Conservation (phyloP, 257 asterid genomes). For the Solanum corneliomulleri region DNA sequence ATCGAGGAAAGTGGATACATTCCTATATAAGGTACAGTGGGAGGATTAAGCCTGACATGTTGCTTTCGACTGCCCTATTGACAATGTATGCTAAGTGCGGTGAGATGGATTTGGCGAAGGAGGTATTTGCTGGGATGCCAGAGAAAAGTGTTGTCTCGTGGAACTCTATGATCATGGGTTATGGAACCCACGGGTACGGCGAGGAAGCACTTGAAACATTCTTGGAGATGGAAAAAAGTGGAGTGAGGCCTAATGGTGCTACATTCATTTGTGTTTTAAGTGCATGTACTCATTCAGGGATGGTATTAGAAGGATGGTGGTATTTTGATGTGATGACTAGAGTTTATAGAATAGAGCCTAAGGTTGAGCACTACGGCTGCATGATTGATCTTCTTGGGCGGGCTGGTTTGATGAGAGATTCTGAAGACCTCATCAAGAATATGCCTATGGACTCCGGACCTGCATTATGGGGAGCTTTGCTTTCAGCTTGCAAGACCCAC, state of each 20-base stretch:
- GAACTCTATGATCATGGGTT: slow-evolving; percentile 36
- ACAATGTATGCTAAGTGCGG: slow-evolving; percentile 28
- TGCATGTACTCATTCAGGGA: slow-evolving; percentile 24
- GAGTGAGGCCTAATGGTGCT: slow-evolving; percentile 24
- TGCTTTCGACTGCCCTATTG: slow-evolving; percentile 23
- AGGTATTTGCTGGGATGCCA: slow-evolving; percentile 23
- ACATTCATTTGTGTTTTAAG: slow-evolving; percentile 26
- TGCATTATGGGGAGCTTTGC: slow-evolving; percentile 18
- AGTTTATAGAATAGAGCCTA: slow-evolving; percentile 17
- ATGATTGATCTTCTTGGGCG: slow-evolving; percentile 26
- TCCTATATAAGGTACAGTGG: slow-evolving; percentile 10
- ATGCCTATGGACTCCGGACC: slow-evolving; percentile 4
- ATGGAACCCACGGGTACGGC: slow-evolving; percentile 22
- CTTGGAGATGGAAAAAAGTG: slow-evolving; percentile 18
- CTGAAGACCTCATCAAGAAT: slow-evolving; percentile 11
- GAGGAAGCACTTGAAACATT: slow-evolving; percentile 25
- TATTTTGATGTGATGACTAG: slow-evolving; percentile 21
- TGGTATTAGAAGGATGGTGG: slow-evolving; percentile 36
- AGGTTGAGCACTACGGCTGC: slow-evolving; percentile 32
- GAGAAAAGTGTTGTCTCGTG: slow-evolving; percentile 24
- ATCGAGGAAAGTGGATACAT: slow-evolving; percentile 24
- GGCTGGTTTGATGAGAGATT: slow-evolving; percentile 20
- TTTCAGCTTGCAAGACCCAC: slow-evolving; percentile 20
- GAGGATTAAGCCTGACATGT: slow-evolving; percentile 12
- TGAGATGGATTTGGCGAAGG: slow-evolving; percentile 18